Conservation (phyloP, 768 basidiomycete species). For the Suillus placidus region DNA sequence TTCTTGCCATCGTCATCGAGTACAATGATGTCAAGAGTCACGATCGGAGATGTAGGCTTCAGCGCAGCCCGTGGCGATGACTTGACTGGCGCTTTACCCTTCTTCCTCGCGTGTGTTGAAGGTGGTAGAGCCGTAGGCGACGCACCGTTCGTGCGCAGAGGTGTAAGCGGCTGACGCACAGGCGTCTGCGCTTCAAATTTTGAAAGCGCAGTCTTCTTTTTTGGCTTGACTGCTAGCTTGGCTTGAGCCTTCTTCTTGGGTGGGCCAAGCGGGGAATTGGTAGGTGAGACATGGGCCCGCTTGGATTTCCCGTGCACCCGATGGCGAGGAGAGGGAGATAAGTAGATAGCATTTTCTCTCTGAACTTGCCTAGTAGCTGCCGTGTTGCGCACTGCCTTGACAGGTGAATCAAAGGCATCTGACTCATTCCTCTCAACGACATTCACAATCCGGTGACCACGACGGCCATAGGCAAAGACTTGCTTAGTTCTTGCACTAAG, state of each 20-base stretch:
- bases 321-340: constrained; percentile 25
- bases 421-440: constrained; percentile 33
- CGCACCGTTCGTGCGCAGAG: constrained; percentile 30
- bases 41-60: constrained; percentile 48
- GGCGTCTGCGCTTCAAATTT: constrained; percentile 23
- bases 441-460: constrained; percentile 61
- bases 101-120: constrained; percentile 26
- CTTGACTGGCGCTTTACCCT: constrained; percentile 20
- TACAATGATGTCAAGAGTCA: constrained; percentile 69
- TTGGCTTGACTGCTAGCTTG: constrained; percentile 15
- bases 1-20: constrained; percentile 62
- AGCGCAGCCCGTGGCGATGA: constrained; percentile 28
- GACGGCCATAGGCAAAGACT: constrained; percentile 66
- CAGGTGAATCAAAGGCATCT: constrained; percentile 9
- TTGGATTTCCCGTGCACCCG: constrained; percentile 16
- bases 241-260: constrained; percentile 32
- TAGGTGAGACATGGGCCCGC: constrained; percentile 22
- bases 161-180: constrained; percentile 44
- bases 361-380: constrained; percentile 11
- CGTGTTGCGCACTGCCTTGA: neutral
- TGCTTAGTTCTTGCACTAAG: constrained; percentile 65
- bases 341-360: constrained; percentile 27
- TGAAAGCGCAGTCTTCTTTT: constrained; percentile 19
- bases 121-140: constrained; percentile 40
- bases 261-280: constrained; percentile 25